Percentiles rank a stretch among this genome's conserved stretches.
Conservation (phyloP, 768 basidiomycete genomes). For the Amanita molliuscula region DNA sequence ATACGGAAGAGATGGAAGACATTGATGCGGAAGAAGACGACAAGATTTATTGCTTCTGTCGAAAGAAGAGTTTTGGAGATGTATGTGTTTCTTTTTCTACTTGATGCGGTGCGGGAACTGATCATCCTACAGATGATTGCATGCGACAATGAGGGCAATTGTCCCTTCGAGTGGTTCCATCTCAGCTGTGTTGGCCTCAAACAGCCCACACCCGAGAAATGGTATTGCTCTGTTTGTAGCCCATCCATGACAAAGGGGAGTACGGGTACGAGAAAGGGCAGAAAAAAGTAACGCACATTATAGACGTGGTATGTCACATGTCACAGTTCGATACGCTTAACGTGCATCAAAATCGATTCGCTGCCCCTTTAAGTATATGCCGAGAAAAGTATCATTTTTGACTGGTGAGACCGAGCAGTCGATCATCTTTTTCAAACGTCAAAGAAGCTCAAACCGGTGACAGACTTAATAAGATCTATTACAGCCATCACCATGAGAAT, state of each 20-base stretch:
- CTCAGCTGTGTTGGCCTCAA: constrained; percentile 48
- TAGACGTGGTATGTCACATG: too few species aligned
- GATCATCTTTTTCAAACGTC: too few species aligned
- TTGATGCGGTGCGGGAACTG: neutral
- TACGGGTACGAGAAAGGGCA: constrained; percentile 14
- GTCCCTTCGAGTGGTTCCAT: constrained; percentile 69
- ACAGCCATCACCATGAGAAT: too few species aligned
- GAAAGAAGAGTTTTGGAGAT: constrained; percentile 40
- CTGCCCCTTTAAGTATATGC: too few species aligned
- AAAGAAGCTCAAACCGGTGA: too few species aligned
- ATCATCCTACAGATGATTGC: constrained; percentile 46
- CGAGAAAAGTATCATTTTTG: too few species aligned
- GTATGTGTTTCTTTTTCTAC: constrained; percentile 17
- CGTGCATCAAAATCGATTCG: too few species aligned
- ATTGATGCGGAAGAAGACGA: constrained; percentile 42
- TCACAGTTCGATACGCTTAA: too few species aligned
- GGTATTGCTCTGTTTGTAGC: constrained; percentile 45
- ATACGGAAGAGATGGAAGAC: constrained; percentile 18
- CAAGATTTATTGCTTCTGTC: constrained; percentile 41
- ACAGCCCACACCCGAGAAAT: constrained; percentile 36
- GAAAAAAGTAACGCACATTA: too few species aligned
- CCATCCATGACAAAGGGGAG: constrained; percentile 19
- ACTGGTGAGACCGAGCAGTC: too few species aligned
- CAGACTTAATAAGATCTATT: too few species aligned
- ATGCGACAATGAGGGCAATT: constrained; percentile 56